Evolutionary conservation across 345 rosid genomes (phyloP).

Genomic region (Eucalyptus curtisii): DNA sequence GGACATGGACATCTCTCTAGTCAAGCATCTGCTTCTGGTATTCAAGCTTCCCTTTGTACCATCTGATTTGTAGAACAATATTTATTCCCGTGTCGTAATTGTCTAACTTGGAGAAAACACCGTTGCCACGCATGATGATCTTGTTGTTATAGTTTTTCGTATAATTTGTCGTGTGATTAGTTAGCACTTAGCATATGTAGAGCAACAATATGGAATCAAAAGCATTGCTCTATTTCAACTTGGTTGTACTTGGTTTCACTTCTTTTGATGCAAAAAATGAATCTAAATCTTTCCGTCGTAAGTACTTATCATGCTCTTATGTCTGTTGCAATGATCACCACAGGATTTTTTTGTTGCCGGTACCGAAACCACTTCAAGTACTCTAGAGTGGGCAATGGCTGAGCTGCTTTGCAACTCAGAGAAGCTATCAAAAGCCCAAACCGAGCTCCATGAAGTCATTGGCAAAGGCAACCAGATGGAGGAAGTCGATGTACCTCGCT

Average conservation of each 20-base stretch:
- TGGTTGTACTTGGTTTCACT: neutral
- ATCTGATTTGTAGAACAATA: neutral
- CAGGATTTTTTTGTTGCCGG: conserved; percentile 31
- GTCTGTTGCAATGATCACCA: neutral
- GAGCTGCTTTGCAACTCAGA: conserved; percentile 26
- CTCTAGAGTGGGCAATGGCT: conserved; percentile 32
- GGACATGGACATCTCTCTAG: conserved; percentile 1
- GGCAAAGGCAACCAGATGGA: conserved; percentile 12
- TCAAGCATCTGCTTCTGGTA: neutral
- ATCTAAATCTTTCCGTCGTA: neutral
- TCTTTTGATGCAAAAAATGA: neutral
- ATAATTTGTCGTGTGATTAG: neutral
- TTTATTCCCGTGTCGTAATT: neutral
- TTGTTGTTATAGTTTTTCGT: neutral
- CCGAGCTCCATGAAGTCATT: conserved; percentile 11
- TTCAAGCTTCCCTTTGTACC: neutral
- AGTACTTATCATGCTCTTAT: neutral
- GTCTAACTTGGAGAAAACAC: neutral
- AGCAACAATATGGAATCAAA: neutral
- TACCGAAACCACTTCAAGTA: conserved; percentile 29
- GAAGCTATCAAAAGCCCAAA: conserved; percentile 7
- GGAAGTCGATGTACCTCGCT: conserved; percentile 13
- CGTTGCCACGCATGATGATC: neutral
- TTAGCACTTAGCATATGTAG: neutral
- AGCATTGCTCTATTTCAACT: neutral